Conservation (phyloP, 441 rosid species). For the Corymbia calophylla region DNA sequence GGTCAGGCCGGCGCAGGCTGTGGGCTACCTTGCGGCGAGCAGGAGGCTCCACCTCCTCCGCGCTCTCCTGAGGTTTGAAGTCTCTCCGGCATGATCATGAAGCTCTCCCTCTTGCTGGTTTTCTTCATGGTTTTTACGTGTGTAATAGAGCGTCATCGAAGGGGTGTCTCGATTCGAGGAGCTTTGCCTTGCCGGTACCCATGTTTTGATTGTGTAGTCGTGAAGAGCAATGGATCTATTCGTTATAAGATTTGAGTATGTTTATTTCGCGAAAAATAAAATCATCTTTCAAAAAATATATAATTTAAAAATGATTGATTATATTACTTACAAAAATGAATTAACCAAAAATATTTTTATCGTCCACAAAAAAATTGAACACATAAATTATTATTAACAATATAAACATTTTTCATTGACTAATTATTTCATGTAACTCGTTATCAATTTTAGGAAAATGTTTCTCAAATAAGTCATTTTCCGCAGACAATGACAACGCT, state of each 20-base stretch:
- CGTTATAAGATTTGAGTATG: no score
- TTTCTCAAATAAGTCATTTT: neutral
- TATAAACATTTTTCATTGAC: neutral
- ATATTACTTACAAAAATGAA: no score
- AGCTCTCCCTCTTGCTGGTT: neutral
- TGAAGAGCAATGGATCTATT: no score
- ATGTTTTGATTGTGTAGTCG: neutral
- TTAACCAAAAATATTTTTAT: no score
- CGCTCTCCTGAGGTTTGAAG: neutral
- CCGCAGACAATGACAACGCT: neutral
- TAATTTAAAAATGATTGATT: no score
- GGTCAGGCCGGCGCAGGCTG: constrained; percentile 27
- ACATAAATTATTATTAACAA: no score
- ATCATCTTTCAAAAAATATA: no score
- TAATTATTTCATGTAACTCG: no score
- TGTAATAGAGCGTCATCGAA: fast-evolving
- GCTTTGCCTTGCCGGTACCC: neutral
- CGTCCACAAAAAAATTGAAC: no score
- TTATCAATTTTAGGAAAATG: neutral
- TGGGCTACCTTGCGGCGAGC: constrained; percentile 29
- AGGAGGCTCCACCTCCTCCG: constrained; percentile 29
- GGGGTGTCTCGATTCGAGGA: neutral
- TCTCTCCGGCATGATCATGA: neutral
- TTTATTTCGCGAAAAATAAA: no score
- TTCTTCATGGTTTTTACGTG: neutral